Evolutionary conservation across 768 basidiomycete genomes (phyloP), one percentile per base, ranked within the genome.

Genomic region (Amanita subjunquillea): DNA sequence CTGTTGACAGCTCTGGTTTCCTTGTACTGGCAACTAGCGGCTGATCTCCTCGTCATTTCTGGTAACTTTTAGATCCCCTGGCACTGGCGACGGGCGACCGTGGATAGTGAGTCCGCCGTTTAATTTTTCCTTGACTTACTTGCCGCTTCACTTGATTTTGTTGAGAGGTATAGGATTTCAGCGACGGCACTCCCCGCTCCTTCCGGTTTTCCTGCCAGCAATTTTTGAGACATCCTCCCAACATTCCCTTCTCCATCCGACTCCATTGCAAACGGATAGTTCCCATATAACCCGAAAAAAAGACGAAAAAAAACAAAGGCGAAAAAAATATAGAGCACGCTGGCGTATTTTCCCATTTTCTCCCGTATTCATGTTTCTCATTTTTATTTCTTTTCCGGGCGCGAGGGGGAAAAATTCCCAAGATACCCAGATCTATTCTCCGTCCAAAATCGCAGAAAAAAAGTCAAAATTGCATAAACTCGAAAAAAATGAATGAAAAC

Each of bases 71-170:
- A n/a, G 36, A 37, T 13, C n/a, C 15, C 12, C 23, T 30, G 29
- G 44, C 44, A 45, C 29, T 45, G 44, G 44, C 44, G 44, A 45
- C 44, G 27, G 44, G 44, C 44, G 29, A 45, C 44, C 44, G 29
- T 10, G 32, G 10, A 32, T 32, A 12, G 32, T 32, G 32, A 32
- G 32, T 32, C 32, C 8, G 1, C 12, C 10, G 10, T 32, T 12
- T 32, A 1, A 32, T 12, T 10, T 32, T 12, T 32, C 32, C 10
- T 32, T 32, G 2, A 4, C 4, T 12, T 32, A 3, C 9, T 4
- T 10, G 32, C 32, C 32, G 9, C 10, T 32, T 10, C 27, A 29
- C 27, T 29, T 29, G 27, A 29, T 29, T 7, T 4, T 17, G 17
- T 17, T 17, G 17, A 17, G 17, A 17, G 17, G 17, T 17, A 17